These are phyloP conservation scores for Aspergillus brunneoviolaceus DNA, from an alignment of 2,329 filamentous ascomycete species.

Conservation along the genomic window DNA sequence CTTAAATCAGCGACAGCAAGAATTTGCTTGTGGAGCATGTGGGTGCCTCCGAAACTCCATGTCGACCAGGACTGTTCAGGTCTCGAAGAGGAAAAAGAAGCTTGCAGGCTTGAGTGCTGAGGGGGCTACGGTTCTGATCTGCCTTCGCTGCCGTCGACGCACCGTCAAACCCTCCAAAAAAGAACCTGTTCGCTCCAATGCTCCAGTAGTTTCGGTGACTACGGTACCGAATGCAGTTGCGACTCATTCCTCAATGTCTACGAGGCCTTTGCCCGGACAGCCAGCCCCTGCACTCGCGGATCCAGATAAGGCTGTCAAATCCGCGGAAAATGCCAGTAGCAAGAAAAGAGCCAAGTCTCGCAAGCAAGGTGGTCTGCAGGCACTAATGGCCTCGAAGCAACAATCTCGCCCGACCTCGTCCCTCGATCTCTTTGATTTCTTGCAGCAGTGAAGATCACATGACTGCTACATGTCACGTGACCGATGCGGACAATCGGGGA, in stretches of 20 bases:
- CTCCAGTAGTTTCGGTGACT: conserved; percentile 14
- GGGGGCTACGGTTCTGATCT: conserved; percentile 37
- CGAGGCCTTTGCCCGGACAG: conserved; percentile 9
- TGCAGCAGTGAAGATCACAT: conserved; percentile 40
- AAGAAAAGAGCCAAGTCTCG: conserved; percentile 57
- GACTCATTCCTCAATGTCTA: conserved; percentile 12
- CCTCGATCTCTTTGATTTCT: conserved; percentile 56
- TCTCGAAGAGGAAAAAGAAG: conserved; percentile 24
- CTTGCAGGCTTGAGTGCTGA: conserved; percentile 13
- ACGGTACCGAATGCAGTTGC: conserved; percentile 9
- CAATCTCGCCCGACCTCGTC: conserved; percentile 31
- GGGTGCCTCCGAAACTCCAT: conserved; percentile 37
- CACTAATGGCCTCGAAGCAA: conserved; percentile 50
- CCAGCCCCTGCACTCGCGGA: conserved; percentile 11
- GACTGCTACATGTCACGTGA: conserved; percentile 19
- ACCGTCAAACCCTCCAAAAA: conserved; percentile 29
- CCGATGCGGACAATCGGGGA: conserved; percentile 16
- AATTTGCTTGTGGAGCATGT: conserved; percentile 41
- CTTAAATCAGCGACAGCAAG: conserved; percentile 33
- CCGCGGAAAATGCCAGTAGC: conserved; percentile 47
- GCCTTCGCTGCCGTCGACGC: conserved; percentile 37
- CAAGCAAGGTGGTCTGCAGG: conserved; percentile 55
- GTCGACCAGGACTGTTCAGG: conserved; percentile 29
- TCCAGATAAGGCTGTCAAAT: conserved; percentile 20
- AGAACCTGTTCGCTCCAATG: conserved; percentile 13